Conservation (phyloP, 495 filamentous ascomycete genomes). For the Terfezia boudieri region DNA sequence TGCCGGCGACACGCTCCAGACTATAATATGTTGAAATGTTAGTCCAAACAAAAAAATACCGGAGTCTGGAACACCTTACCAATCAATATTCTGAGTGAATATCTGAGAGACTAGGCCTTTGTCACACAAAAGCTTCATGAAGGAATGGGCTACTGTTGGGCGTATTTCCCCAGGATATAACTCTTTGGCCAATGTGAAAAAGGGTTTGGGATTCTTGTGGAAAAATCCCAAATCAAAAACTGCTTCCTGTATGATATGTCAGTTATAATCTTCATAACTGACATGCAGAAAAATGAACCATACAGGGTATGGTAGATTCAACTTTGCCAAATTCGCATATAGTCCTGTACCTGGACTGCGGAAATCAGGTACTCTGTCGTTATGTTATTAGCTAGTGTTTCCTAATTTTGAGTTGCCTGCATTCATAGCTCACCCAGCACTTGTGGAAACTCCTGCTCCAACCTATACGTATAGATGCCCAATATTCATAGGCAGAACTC, state of each 20-base stretch:
- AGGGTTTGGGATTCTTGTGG: slow-evolving; percentile 58
- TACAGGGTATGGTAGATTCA: slow-evolving; percentile 64
- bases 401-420: neutral
- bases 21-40: slow-evolving; percentile 20
- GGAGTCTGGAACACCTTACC: neutral
- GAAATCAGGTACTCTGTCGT: slow-evolving; percentile 43
- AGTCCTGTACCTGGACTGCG: slow-evolving; percentile 53
- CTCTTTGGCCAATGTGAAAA: slow-evolving; percentile 78
- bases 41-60: neutral
- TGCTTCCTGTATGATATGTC: slow-evolving; percentile 21
- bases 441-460: slow-evolving; percentile 18
- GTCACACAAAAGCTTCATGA: slow-evolving; percentile 50
- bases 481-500: too few relatives aligned
- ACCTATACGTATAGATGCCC: slow-evolving; percentile 2
- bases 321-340: slow-evolving; percentile 61
- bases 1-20: slow-evolving; percentile 68
- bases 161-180: slow-evolving; percentile 79
- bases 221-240: slow-evolving; percentile 83
- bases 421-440: slow-evolving; percentile 6
- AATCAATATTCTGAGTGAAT: slow-evolving; percentile 94
- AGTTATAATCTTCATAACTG: too few relatives aligned
- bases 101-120: slow-evolving; percentile 61
- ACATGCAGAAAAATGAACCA: slow-evolving; percentile 18
- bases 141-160: slow-evolving; percentile 65
- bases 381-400: slow-evolving; percentile 1